Evolutionary conservation across 352 stramenopile genomes (phyloP).

Genomic region (Pythium oligandrum): DNA sequence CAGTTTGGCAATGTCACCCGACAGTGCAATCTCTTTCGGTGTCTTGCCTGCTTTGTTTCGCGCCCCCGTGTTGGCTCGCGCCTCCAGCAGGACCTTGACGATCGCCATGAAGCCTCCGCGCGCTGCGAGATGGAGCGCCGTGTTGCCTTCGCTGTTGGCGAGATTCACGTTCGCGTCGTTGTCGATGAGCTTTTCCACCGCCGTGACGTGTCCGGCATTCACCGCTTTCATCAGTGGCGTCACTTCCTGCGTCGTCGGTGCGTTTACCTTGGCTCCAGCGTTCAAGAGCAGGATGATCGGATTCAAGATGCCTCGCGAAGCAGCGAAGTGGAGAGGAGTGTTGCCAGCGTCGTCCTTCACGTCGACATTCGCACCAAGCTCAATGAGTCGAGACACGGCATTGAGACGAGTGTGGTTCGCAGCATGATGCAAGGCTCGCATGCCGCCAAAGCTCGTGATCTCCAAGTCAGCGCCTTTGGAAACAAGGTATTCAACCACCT

Average conservation of each 20-base stretch:
- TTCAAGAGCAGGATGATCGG: constrained; percentile 71
- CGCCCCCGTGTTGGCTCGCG: constrained; percentile 32
- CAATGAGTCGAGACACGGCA: constrained; percentile 61
- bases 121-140: constrained; percentile 79
- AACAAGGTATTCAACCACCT: constrained; percentile 76
- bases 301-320: constrained; percentile 80
- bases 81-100: constrained; percentile 60
- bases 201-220: constrained; percentile 69
- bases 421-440: constrained; percentile 81
- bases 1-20: constrained; percentile 57
- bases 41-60: constrained; percentile 82
- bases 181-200: constrained; percentile 86
- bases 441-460: constrained; percentile 61
- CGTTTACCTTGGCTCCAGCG: constrained; percentile 76
- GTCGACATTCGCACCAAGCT: constrained; percentile 71
- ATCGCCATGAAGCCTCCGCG: constrained; percentile 72
- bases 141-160: constrained; percentile 76
- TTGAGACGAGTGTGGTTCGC: constrained; percentile 72
- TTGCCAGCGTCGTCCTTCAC: constrained; percentile 84
- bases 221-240: constrained; percentile 86
- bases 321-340: constrained; percentile 80
- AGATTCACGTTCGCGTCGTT: constrained; percentile 64
- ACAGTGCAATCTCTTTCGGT: constrained; percentile 60
- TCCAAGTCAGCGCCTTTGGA: constrained; percentile 67
- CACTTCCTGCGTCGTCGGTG: constrained; percentile 63